These are phyloP conservation scores for Corylus avellana DNA, from an alignment of 306 rosid species.

Conservation along the genomic window DNA sequence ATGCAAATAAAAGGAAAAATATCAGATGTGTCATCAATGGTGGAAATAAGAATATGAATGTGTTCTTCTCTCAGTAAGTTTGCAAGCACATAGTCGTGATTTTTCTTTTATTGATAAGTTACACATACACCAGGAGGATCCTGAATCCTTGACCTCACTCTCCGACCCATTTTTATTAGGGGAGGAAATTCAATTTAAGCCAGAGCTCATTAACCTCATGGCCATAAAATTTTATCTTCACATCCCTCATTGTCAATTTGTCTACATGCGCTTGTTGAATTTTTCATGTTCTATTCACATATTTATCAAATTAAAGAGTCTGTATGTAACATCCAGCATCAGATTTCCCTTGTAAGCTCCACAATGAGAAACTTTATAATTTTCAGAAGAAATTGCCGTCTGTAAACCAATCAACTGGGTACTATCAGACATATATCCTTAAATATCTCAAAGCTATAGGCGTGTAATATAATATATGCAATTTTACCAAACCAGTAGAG, in stretches of 20 bases:
- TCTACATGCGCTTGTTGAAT: not conserved
- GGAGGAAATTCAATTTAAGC: not conserved
- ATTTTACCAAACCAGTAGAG: not conserved
- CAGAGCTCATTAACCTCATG: not conserved
- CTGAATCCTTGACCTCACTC: not conserved
- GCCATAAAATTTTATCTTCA: not conserved
- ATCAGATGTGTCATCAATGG: not conserved
- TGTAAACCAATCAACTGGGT: not conserved
- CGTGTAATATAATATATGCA: not conserved
- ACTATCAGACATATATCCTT: not conserved
- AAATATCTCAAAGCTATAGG: not conserved
- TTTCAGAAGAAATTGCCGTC: not conserved
- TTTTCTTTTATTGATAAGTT: not conserved
- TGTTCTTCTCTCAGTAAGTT: not conserved
- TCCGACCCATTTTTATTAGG: not conserved
- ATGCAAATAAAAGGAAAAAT: constrained; percentile 25
- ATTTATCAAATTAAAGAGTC: not conserved
- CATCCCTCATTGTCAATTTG: not conserved
- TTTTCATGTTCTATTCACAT: not conserved
- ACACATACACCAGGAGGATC: not conserved
- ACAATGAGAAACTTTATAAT: not conserved
- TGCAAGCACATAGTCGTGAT: not conserved
- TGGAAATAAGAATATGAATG: not conserved
- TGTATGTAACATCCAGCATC: not conserved
- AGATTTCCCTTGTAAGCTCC: not conserved